Evolutionary conservation across 306 rosid species (phyloP).

Genomic region (Psophocarpus tetragonolobus): DNA sequence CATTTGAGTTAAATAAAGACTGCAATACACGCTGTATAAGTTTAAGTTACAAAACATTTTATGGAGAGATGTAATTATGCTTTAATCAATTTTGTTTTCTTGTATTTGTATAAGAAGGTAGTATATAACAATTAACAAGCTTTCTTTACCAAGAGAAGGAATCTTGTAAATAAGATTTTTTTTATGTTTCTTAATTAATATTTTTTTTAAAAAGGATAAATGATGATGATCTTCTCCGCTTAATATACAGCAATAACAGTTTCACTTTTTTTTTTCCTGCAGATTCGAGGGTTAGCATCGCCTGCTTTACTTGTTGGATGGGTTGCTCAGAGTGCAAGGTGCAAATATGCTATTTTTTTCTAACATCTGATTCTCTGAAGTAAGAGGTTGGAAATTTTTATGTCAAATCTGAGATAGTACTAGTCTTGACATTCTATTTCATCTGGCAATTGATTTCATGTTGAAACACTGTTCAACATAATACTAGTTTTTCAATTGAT

Average conservation of each 20-base stretch:
- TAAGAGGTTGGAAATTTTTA: neutral
- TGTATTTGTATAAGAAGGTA: slow-evolving; percentile 19
- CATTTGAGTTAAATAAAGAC: slow-evolving; percentile 14
- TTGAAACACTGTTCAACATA: slow-evolving; percentile 20
- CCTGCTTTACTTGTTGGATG: slow-evolving; percentile 72
- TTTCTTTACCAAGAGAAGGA: neutral
- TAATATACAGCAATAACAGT: slow-evolving; percentile 22
- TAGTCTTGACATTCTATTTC: slow-evolving; percentile 20
- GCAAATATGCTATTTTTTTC: slow-evolving; percentile 31
- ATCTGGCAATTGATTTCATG: neutral
- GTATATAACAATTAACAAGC: neutral
- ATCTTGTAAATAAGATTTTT: slow-evolving; percentile 18
- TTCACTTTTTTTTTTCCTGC: slow-evolving; percentile 1
- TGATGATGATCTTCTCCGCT: slow-evolving; percentile 8
- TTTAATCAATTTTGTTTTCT: slow-evolving; percentile 26
- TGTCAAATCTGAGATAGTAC: slow-evolving; percentile 14
- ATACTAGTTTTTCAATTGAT: slow-evolving; percentile 1
- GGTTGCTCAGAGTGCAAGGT: slow-evolving; percentile 82
- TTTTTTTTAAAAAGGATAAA: slow-evolving; percentile 24
- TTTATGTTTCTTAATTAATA: neutral
- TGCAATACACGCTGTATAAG: slow-evolving; percentile 3
- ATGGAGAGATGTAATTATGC: slow-evolving; percentile 4
- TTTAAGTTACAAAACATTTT: neutral
- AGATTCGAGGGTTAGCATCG: slow-evolving; percentile 74
- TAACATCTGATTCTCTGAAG: slow-evolving; percentile 25